These are phyloP conservation scores for Suillus plorans DNA, from an alignment of 768 basidiomycete genomes.

Conservation along the genomic window DNA sequence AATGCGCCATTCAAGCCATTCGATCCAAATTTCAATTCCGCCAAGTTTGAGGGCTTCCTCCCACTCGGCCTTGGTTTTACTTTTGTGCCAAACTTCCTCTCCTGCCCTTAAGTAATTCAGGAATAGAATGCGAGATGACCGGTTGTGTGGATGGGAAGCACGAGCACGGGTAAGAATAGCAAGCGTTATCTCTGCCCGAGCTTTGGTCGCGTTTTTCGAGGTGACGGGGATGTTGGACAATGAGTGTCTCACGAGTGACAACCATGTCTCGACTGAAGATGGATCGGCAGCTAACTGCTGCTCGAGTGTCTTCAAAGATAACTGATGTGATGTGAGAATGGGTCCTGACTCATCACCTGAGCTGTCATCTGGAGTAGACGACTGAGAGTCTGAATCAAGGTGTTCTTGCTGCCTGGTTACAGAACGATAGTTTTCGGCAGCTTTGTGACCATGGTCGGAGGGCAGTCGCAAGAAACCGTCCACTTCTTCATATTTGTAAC, in stretches of 20 bases:
- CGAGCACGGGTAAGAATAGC: constrained; percentile 69
- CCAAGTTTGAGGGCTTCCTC: constrained; percentile 56
- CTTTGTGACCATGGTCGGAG: constrained; percentile 34
- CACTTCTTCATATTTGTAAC: constrained; percentile 56
- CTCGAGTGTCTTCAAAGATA: constrained; percentile 59
- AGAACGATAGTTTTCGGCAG: constrained; percentile 50
- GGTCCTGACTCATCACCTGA: constrained; percentile 35
- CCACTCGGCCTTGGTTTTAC: constrained; percentile 64
- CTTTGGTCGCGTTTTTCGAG: constrained; percentile 68
- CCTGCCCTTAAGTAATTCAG: constrained; percentile 69
- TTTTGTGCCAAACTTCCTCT: constrained; percentile 66
- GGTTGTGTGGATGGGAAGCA: constrained; percentile 50
- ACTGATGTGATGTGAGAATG: constrained; percentile 54
- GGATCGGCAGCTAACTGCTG: constrained; percentile 50
- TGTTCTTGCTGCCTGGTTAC: constrained; percentile 35
- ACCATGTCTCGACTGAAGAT: constrained; percentile 57
- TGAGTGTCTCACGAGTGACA: constrained; percentile 60
- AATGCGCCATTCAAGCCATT: constrained; percentile 79
- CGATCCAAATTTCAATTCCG: constrained; percentile 65
- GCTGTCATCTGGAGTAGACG: constrained; percentile 30
- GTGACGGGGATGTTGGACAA: constrained; percentile 58
- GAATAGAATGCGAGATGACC: constrained; percentile 48
- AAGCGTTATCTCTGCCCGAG: constrained; percentile 68
- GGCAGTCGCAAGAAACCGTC: constrained; percentile 66
- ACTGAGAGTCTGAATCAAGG: constrained; percentile 37